Conservation (phyloP, 192 early-diverging fungal species). For the Dissophora ornata region DNA sequence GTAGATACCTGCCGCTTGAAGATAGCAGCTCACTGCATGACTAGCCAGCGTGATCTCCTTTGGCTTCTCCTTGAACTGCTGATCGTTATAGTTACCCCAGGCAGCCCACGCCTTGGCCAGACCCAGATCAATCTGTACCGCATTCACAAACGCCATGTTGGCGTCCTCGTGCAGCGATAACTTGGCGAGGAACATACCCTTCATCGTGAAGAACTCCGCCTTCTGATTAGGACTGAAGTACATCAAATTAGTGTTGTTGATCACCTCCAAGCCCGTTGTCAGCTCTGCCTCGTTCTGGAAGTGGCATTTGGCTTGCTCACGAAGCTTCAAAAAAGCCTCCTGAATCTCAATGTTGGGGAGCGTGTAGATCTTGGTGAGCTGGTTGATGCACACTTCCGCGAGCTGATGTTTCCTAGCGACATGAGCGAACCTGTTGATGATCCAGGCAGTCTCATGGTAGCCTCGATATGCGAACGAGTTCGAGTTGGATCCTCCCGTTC, state of each 20-base stretch:
- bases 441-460: slow-evolving; percentile 99
- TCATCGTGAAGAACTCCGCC: slow-evolving; percentile 97
- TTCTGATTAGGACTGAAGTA: slow-evolving; percentile 94
- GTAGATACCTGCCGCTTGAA: slow-evolving; percentile 92
- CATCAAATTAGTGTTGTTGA: slow-evolving; percentile 98
- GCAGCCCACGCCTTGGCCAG: slow-evolving; percentile 97
- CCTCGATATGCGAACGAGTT: slow-evolving; percentile 96
- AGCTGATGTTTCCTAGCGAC: slow-evolving; percentile 96
- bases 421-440: slow-evolving; percentile 98
- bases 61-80: slow-evolving; percentile 86
- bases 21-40: slow-evolving; percentile 94
- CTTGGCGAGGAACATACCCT: slow-evolving; percentile 95
- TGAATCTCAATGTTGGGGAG: slow-evolving; percentile 99
- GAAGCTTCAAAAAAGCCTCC: slow-evolving; percentile 96
- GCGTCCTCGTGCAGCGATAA: slow-evolving; percentile 88
- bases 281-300: slow-evolving; percentile 90
- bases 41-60: slow-evolving; percentile 83
- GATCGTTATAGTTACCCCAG: slow-evolving; percentile 96
- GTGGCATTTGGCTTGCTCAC: slow-evolving; percentile 98
- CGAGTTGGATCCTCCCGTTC: slow-evolving; percentile 64
- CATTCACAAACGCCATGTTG: slow-evolving; percentile 88
- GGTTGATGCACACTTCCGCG: slow-evolving; percentile 91
- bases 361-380: slow-evolving; percentile 96
- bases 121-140: slow-evolving; percentile 88
- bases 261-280: slow-evolving; percentile 93